Evolutionary conservation across 1,139 yeast genomes (phyloP).

Genomic region (Debaryomyces subglobosus): DNA sequence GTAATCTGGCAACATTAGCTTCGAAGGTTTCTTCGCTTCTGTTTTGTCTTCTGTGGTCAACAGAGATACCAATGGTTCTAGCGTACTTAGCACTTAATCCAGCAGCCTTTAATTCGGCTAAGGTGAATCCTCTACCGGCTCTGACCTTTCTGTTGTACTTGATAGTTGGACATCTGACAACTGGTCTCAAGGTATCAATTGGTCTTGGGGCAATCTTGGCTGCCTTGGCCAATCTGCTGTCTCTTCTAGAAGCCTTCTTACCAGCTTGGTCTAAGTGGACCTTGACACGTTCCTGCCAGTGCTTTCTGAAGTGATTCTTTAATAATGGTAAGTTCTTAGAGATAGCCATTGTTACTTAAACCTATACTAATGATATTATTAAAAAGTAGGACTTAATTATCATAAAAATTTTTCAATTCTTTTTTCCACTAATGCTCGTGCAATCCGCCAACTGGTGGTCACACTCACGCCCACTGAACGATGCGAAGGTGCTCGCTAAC

Average conservation of each 20-base stretch:
- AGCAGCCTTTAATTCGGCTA: conserved; percentile 98
- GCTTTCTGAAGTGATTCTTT: conserved; percentile 97
- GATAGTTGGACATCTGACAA: conserved; percentile 98
- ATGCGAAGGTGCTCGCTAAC: background rate
- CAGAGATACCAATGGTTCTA: conserved; percentile 97
- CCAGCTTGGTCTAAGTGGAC: conserved; percentile 99
- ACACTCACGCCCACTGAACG: conserved; percentile 2
- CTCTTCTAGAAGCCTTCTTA: conserved; percentile 96
- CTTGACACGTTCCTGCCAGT: conserved; percentile 99
- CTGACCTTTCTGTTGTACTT: conserved; percentile 99
- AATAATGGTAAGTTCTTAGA: conserved; percentile 96
- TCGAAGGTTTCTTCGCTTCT: conserved; percentile 95
- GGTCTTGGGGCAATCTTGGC: conserved; percentile 98
- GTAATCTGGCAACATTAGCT: conserved; percentile 92
- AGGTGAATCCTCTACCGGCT: conserved; percentile 99
- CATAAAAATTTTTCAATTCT: conserved; percentile 3
- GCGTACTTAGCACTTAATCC: conserved; percentile 95
- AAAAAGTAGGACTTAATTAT: conserved; percentile 1
- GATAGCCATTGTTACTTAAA: conserved; percentile 66
- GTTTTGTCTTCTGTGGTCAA: conserved; percentile 99
- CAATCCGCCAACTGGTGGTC: conserved; percentile 1
- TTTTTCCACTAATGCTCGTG: conserved; percentile 2
- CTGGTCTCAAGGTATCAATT: conserved; percentile 93
- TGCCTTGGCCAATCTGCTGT: conserved; percentile 91
- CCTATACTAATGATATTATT: conserved; percentile 6